Conservation (phyloP, 2,329 filamentous ascomycete genomes). For the Colletotrichum musae region DNA sequence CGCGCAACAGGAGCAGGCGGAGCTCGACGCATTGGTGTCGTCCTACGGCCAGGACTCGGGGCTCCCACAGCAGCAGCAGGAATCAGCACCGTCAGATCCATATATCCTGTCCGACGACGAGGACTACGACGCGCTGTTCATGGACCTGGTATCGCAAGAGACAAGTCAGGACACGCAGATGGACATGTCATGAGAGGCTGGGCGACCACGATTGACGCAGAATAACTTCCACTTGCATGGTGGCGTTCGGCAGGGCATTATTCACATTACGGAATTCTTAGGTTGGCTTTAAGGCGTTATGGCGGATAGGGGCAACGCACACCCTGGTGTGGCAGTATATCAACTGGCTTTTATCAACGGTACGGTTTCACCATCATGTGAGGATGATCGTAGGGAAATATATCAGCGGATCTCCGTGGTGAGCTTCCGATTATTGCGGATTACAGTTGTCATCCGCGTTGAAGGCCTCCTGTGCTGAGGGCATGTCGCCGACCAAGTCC, state of each 20-base stretch:
- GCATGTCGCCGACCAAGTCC: slow-evolving; percentile 92
- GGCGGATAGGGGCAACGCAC: not conserved
- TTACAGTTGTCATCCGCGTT: slow-evolving; percentile 74
- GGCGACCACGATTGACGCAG: not conserved
- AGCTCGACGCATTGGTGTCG: slow-evolving; percentile 70
- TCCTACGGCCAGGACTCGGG: slow-evolving; percentile 55
- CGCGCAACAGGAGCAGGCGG: slow-evolving; percentile 66
- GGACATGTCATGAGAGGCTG: slow-evolving; percentile 59
- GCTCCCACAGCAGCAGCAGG: slow-evolving; percentile 24
- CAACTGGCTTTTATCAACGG: slow-evolving; percentile 8
- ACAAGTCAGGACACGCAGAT: slow-evolving; percentile 54
- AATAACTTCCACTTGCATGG: slow-evolving; percentile 11
- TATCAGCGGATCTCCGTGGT: slow-evolving; percentile 26
- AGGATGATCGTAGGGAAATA: slow-evolving; percentile 45
- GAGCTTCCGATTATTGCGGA: slow-evolving; percentile 65
- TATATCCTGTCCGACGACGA: slow-evolving; percentile 65
- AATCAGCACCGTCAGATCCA: slow-evolving; percentile 45
- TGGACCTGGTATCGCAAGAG: slow-evolving; percentile 71
- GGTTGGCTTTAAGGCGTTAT: slow-evolving; percentile 10
- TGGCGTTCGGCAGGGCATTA: slow-evolving; percentile 15
- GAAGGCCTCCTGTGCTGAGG: slow-evolving; percentile 81
- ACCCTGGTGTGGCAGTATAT: slow-evolving; percentile 7
- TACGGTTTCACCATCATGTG: slow-evolving; percentile 8
- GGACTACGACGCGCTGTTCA: slow-evolving; percentile 76
- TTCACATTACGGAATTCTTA: not conserved